Base-by-base conservation (phyloP, 2,329 filamentous ascomycete species). In the Calonectria leucothoes region DNA sequence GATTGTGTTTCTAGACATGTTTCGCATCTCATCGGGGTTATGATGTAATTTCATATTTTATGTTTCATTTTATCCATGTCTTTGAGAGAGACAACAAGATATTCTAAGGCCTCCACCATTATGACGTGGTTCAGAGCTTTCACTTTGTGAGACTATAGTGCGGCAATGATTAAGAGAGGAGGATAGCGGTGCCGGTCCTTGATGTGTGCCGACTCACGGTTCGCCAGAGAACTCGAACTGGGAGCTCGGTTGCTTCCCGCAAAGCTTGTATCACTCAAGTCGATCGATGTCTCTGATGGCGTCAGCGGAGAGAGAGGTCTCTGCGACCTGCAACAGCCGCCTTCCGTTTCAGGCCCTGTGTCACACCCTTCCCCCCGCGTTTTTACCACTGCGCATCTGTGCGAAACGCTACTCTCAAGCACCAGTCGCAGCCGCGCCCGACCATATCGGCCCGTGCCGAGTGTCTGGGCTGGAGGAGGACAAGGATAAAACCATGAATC, bases 221-320 rank as follows among this genome's bases (percentile, higher is more conserved):
- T 85, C 87, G 89, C 29, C 82, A 83, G 27, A 88, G 79, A 12
- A 88, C 87, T 67, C 33, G 88, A 87, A 3, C 86, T 86, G 45
- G 90, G 76, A 4, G 89, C 82, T n/a, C n/a, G n/a, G 0, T 89
- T 45, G 42, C 85, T 87, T 87, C 12, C 79, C 83, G 78, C 88
- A 90, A 63, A 89, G 85, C 81, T 87, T 87, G 78, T 89, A 85
- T 77, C 87, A 89, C 73, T 86, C 87, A 71, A 90, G 86, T 15
- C 88, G 85, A 1, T 88, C 88, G 68, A 85, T 87, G 81, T 90
- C 90, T 5, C 87, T 86, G n/a, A 90, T 82, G 7, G 88, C 88
- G 82, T 90, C 88, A 8, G 88, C 89, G 79, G 90, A 86, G n/a
- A 59, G 31, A 20, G 90, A 80, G 51, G 90, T 82, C 79, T 89